A percentile compares a stretch with the other conserved stretches of the same genome.
Evolutionary conservation across 2,329 filamentous ascomycete genomes (phyloP).

Genomic region (Neoscytalidium dimidiatum): DNA sequence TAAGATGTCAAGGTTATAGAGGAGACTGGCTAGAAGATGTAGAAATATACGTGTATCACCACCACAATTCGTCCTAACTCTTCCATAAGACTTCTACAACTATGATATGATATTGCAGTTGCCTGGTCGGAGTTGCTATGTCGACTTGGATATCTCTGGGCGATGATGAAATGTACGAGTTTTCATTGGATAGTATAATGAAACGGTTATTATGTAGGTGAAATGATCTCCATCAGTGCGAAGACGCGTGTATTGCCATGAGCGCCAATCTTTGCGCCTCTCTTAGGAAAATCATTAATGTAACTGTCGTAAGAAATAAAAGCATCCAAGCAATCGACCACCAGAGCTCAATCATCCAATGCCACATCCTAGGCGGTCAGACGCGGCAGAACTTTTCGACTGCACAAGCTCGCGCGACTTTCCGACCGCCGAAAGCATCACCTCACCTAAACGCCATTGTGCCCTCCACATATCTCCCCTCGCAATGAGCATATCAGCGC

Average conservation of each 20-base stretch:
- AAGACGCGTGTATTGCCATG: no score
- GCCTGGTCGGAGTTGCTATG: no score
- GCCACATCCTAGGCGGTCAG: background rate
- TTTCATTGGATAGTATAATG: no score
- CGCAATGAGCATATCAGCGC: constrained; percentile 34
- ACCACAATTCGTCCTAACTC: background rate
- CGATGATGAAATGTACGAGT: no score
- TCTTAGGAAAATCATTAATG: no score
- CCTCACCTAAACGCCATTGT: background rate
- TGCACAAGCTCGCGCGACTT: background rate
- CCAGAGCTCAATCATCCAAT: no score
- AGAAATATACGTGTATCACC: background rate
- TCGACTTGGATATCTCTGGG: no score
- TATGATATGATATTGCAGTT: background rate
- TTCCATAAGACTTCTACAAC: background rate
- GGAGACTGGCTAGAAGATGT: background rate
- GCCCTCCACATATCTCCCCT: constrained; percentile 7
- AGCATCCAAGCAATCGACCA: no score
- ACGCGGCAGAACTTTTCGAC: constrained; percentile 1
- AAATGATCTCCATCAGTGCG: no score
- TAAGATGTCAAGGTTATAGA: background rate
- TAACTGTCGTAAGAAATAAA: no score
- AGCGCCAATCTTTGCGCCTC: no score
- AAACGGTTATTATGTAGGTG: no score
- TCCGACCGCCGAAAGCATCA: background rate